phyloP scores from a whole-genome alignment of 495 filamentous ascomycete species.

The Penicillium flavigenum region DNA sequence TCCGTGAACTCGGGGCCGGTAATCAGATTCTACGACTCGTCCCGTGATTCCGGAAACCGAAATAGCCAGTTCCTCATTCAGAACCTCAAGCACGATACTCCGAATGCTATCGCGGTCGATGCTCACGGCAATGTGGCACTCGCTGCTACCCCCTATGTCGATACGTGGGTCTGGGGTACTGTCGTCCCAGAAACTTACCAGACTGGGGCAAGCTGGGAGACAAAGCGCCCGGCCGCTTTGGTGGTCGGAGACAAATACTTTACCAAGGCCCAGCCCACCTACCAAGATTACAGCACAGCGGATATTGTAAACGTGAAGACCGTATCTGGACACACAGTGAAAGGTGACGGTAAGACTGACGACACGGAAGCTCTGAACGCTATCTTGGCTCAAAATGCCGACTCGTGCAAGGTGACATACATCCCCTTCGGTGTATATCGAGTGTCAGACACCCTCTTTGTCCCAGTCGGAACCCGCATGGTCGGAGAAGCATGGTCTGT shows the following conservation, averaged over 20 bases:
- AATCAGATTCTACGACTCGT: slow-evolving; percentile 47
- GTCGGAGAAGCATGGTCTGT: slow-evolving; percentile 56
- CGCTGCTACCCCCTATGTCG: slow-evolving; percentile 43
- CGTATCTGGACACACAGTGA: slow-evolving; percentile 33
- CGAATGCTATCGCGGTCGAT: slow-evolving; percentile 34
- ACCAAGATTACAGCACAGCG: slow-evolving; percentile 41
- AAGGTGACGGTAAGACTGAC: slow-evolving; percentile 45
- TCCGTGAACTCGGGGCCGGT: slow-evolving; percentile 51
- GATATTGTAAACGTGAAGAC: slow-evolving; percentile 53
- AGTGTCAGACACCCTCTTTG: slow-evolving; percentile 55
- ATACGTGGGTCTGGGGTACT: slow-evolving; percentile 46
- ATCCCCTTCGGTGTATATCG: slow-evolving; percentile 62
- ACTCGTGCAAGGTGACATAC: slow-evolving; percentile 53
- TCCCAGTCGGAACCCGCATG: slow-evolving; percentile 55
- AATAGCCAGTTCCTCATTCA: slow-evolving; percentile 42
- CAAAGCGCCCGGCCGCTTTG: slow-evolving; percentile 23
- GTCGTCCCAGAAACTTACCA: slow-evolving; percentile 34
- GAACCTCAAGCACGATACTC: slow-evolving; percentile 31
- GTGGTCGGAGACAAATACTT: slow-evolving; percentile 32
- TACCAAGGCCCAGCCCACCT: slow-evolving; percentile 47
- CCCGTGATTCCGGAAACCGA: slow-evolving; percentile 31
- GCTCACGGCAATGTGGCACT: slow-evolving; percentile 41
- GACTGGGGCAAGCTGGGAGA: slow-evolving; percentile 20
- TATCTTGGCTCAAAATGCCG: slow-evolving; percentile 48
- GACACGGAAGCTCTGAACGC: slow-evolving; percentile 52